Conservation (phyloP, 1,284 basidiomycete species). For the Entoloma clypeatum region DNA sequence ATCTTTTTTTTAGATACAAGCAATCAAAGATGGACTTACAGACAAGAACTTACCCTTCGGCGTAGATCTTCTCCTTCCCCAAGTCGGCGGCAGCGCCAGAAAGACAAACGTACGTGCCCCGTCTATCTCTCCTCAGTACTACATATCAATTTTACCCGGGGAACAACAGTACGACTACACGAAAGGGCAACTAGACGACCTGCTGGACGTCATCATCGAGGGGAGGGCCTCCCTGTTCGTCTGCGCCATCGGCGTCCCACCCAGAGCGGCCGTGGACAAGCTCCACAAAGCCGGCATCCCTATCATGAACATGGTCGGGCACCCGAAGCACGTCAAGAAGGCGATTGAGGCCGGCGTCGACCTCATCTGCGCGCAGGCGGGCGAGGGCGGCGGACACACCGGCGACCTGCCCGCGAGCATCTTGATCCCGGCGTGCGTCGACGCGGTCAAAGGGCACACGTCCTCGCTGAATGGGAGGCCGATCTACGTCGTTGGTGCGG, state of each 20-base stretch:
- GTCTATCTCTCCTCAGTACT: neutral
- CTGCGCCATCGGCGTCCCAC: conserved; percentile 83
- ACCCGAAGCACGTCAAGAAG: conserved; percentile 81
- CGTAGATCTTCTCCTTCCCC: conserved; percentile 82
- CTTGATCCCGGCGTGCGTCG: conserved; percentile 84
- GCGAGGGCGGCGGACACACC: conserved; percentile 84
- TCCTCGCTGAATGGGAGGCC: conserved; percentile 78
- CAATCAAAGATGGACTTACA: conserved; percentile 66
- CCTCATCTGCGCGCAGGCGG: conserved; percentile 86
- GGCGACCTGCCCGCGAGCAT: conserved; percentile 71
- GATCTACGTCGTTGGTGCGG: conserved; percentile 81
- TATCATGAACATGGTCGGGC: conserved; percentile 91
- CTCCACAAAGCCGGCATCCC: conserved; percentile 79
- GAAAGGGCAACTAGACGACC: conserved; percentile 72
- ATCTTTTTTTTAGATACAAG: conserved; percentile 52
- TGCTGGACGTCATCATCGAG: conserved; percentile 85
- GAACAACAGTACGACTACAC: conserved; percentile 68
- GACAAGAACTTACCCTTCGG: conserved; percentile 79
- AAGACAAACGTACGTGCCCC: conserved; percentile 76
- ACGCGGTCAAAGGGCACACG: conserved; percentile 68
- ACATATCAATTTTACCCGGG: conserved; percentile 1
- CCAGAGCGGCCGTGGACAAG: conserved; percentile 70
- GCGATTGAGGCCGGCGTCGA: conserved; percentile 81
- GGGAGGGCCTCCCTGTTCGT: conserved; percentile 83
- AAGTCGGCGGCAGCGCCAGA: conserved; percentile 75